Evolutionary conservation across 73 alveolate genomes (phyloP).

Genomic region (Paraurostyla sp.): DNA sequence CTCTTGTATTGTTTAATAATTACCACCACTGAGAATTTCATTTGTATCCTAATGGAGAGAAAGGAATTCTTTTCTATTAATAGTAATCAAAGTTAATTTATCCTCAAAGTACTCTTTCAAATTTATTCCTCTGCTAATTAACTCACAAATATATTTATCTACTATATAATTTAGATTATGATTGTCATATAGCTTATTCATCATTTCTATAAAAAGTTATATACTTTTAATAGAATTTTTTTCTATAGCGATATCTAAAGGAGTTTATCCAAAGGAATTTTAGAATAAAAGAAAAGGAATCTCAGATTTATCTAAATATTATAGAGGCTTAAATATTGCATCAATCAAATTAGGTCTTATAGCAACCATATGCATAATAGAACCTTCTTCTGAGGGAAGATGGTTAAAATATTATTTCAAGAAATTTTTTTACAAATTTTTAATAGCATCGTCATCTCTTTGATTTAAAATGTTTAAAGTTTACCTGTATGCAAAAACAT

Average conservation of each 20-base stretch:
- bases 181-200: not conserved
- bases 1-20: no score
- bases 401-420: not conserved
- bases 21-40: not conserved
- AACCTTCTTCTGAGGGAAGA: constrained; percentile 1
- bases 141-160: not conserved
- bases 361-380: not conserved
- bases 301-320: not conserved
- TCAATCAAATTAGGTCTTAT: constrained; percentile 3
- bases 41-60: not conserved
- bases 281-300: not conserved
- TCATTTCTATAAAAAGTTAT: not conserved
- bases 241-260: constrained; percentile 30
- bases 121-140: not conserved
- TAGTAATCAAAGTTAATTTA: not conserved
- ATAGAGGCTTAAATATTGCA: not conserved
- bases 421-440: not conserved
- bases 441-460: not conserved
- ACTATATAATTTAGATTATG: not conserved
- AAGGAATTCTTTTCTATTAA: not conserved
- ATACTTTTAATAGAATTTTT: not conserved
- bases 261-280: not conserved
- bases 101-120: constrained; percentile 21
- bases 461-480: not conserved
- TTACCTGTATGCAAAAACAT: not conserved